A percentile compares a stretch with the other conserved stretches of the same genome.
phyloP scores from a whole-genome alignment of 23 red algal genomes.

The Porphyridium purpureum region DNA sequence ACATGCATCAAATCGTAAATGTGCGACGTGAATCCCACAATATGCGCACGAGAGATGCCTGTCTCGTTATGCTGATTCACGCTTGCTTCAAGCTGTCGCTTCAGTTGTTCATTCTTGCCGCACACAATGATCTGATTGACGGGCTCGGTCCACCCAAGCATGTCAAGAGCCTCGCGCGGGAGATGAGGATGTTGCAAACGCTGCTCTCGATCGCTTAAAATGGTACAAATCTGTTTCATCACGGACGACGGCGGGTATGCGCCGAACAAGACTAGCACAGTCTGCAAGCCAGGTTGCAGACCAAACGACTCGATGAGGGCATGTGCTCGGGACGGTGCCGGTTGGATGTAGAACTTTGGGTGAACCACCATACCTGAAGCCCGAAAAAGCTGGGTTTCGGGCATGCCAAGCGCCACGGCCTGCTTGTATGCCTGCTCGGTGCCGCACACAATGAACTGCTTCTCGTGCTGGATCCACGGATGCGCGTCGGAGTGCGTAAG shows the following conservation, averaged over 20 bases:
- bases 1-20: slow-evolving; percentile 42
- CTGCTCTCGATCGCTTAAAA: too few relatives aligned
- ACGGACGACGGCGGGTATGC: slow-evolving; percentile 37
- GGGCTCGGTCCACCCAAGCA: slow-evolving; percentile 2
- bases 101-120: slow-evolving; percentile 23
- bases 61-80: slow-evolving; percentile 1
- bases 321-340: too few relatives aligned
- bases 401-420: slow-evolving; percentile 8
- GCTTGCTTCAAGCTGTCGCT: slow-evolving; percentile 4
- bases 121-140: slow-evolving; percentile 47
- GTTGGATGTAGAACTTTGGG: slow-evolving; percentile 37
- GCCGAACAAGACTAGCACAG: slow-evolving; percentile 59
- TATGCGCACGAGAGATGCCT: slow-evolving; percentile 3
- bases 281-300: slow-evolving; percentile 15
- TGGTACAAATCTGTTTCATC: too few relatives aligned
- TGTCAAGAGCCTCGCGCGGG: slow-evolving; percentile 5
- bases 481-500: slow-evolving; percentile 44
- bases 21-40: slow-evolving; percentile 27
- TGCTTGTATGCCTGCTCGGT: slow-evolving; percentile 35
- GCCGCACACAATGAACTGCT: slow-evolving; percentile 45
- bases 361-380: slow-evolving; percentile 65
- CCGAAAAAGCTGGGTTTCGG: not conserved
- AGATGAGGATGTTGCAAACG: too few relatives aligned
- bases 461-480: slow-evolving; percentile 55
- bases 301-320: slow-evolving; percentile 2